These are phyloP conservation scores for Agrocybe pediades DNA, from an alignment of 768 basidiomycete species.

Conservation along the genomic window DNA sequence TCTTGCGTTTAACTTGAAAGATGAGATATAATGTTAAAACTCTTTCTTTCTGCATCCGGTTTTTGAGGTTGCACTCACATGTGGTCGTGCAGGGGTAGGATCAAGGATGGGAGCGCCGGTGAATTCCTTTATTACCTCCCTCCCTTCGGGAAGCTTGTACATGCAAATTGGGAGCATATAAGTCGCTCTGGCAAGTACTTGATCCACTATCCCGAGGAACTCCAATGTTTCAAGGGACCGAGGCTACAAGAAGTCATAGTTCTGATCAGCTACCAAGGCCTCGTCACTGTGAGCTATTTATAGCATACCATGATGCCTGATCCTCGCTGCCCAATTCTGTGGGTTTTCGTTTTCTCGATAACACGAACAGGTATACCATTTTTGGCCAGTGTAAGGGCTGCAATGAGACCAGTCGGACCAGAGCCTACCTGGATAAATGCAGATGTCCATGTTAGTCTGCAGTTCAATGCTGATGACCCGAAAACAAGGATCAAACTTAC, in stretches of 20 bases:
- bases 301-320: neutral
- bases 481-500: neutral
- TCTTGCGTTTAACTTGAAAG: slow-evolving; percentile 4
- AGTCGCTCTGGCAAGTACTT: slow-evolving; percentile 28
- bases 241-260: slow-evolving; percentile 28
- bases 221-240: slow-evolving; percentile 45
- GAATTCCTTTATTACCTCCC: slow-evolving; percentile 27
- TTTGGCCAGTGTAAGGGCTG: slow-evolving; percentile 36
- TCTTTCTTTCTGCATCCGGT: neutral
- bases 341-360: slow-evolving; percentile 36
- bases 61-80: slow-evolving; percentile 21
- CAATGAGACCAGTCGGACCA: slow-evolving; percentile 43
- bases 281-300: neutral
- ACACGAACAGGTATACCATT: slow-evolving; percentile 50
- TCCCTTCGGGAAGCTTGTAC: slow-evolving; percentile 34
- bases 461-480: no score
- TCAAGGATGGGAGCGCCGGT: slow-evolving; percentile 22
- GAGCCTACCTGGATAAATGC: slow-evolving; percentile 35
- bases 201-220: slow-evolving; percentile 35
- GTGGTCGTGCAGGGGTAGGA: slow-evolving; percentile 32
- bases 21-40: neutral
- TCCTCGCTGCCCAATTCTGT: neutral
- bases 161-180: slow-evolving; percentile 23
- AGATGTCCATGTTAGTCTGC: neutral
- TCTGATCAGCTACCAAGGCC: neutral